Base-by-base conservation (phyloP, 768 basidiomycete species). In the Mycena polygramma region DNA sequence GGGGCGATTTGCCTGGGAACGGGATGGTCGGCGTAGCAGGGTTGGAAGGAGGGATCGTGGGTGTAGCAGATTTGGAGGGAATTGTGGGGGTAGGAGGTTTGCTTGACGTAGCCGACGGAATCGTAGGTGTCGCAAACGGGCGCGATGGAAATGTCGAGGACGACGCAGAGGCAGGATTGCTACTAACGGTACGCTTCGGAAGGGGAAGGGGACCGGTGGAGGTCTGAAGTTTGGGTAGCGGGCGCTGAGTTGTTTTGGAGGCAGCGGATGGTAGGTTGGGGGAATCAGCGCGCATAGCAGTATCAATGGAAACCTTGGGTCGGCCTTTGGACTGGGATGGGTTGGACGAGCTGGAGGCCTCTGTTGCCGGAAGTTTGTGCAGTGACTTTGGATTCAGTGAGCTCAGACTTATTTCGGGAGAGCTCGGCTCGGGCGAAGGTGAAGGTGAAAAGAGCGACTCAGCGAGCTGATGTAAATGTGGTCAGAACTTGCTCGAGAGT, bases 151-250 rank as follows among this genome's bases (percentile, higher is more conserved):
- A 58, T 13, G 69, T 43, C 15, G 49, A 30, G 0, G 69, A 70
- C 11, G 58, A 22, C 24, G 55, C 55, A 30, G 70, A 63, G 2
- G 36, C 39, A 7, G 48, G 22, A 36, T 75, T 81, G 62, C 53
- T 73, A 58, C 76, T 78, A 26, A 74, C 73, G 51, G 78, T 75
- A n/a, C 66, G 62, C 64, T 37, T 61, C 24, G 65, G 68, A 7
- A 62, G 76, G 48, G 75, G 77, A 10, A 70, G 73, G 39, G 22
- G 10, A 13, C 26, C 19, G 10, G 54, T 19, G 26, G 64, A 37
- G 58, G 73, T 75, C 19, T 48, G 57, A 22, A 70, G 71, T 22
- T 70, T 62, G 11, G 72, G 63, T 36, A 66, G 66, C 20, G 71
- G 63, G 8, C 68, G 59, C 11, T 74, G 73, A 20, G 57, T 43